phyloP scores from a whole-genome alignment of 2,329 filamentous ascomycete genomes.

The Hymenoscyphus albidus region DNA sequence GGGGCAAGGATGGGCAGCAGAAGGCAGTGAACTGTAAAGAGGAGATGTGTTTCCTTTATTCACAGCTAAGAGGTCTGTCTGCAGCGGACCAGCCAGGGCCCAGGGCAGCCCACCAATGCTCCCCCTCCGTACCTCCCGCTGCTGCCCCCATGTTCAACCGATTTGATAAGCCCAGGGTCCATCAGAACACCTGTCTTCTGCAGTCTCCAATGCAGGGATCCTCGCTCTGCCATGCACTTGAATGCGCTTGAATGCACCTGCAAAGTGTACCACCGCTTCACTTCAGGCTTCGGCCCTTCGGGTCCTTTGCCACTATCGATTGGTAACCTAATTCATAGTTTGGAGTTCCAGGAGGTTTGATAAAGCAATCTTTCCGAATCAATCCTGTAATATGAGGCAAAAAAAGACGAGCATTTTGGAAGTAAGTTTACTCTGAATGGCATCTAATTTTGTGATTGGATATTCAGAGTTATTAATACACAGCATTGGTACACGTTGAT shows the following conservation, averaged over 20 bases:
- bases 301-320: not conserved
- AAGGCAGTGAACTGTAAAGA: conserved; percentile 14
- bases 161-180: conserved; percentile 12
- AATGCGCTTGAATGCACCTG: not conserved
- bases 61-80: not conserved
- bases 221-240: no score
- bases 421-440: no score
- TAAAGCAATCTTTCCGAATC: not conserved
- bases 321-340: not conserved
- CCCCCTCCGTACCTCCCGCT: not conserved
- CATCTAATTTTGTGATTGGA: no score
- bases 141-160: not conserved
- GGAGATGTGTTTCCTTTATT: conserved; percentile 29
- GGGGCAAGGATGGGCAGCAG: conserved; percentile 10
- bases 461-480: no score
- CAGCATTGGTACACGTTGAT: no score
- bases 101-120: no score
- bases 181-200: conserved; percentile 20
- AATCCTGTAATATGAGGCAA: not conserved
- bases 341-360: not conserved
- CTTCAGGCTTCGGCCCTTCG: not conserved
- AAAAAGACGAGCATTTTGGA: not conserved
- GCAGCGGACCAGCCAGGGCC: no score
- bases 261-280: not conserved
- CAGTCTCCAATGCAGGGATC: conserved; percentile 13